These are phyloP conservation scores for Fusarium sp. DNA, from an alignment of 2,329 filamentous ascomycete genomes.

Conservation along the genomic window DNA sequence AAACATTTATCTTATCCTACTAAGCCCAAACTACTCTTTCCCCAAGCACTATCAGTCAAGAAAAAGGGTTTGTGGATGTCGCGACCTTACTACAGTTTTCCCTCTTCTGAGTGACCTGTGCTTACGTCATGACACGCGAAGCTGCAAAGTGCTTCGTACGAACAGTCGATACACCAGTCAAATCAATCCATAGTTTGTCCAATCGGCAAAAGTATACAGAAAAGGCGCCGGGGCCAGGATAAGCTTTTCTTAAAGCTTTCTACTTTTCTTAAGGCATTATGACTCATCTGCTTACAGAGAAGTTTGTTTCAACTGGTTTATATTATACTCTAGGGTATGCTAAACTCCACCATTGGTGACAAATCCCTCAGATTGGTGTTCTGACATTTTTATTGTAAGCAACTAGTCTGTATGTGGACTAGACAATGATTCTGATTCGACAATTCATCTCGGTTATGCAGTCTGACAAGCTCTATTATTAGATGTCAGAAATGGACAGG, in stretches of 20 bases:
- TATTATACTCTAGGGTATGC: neutral
- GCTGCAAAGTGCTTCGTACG: too few species aligned
- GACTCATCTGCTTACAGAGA: too few species aligned
- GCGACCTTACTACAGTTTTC: too few species aligned
- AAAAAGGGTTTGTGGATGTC: neutral
- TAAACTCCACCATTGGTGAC: neutral
- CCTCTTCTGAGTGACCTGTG: too few species aligned
- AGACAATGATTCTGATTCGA: neutral
- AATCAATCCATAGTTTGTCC: too few species aligned
- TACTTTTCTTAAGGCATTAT: too few species aligned
- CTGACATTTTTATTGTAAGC: neutral
- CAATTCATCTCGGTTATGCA: neutral
- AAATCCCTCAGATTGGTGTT: neutral
- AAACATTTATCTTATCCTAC: fast-evolving
- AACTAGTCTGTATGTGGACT: neutral
- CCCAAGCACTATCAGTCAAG: neutral
- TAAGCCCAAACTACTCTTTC: fast-evolving
- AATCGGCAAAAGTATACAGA: too few species aligned
- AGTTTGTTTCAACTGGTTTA: too few species aligned
- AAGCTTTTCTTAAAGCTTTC: too few species aligned
- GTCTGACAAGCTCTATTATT: slow-evolving; percentile 4
- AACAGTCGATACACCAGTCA: too few species aligned
- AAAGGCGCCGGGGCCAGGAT: too few species aligned
- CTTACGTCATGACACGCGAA: too few species aligned
- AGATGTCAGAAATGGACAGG: slow-evolving; percentile 3